Conservation (phyloP, 768 basidiomycete species). For the Phylloporus sp. region DNA sequence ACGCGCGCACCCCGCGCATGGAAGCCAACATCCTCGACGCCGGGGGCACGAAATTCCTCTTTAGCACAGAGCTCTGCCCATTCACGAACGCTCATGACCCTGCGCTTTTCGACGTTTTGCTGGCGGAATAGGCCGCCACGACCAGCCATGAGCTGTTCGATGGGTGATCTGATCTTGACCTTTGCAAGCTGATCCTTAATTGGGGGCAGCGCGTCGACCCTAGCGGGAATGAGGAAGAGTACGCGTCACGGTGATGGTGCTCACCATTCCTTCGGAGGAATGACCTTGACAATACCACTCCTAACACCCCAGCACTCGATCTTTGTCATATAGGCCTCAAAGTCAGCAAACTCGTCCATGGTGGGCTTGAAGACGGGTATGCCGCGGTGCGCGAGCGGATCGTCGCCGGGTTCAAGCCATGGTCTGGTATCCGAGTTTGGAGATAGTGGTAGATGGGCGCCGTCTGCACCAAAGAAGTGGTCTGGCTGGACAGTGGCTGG, state of each 20-base stretch:
- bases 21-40: conserved; percentile 63
- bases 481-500: conserved; percentile 64
- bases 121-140: conserved; percentile 83
- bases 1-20: conserved; percentile 40
- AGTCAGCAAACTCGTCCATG: conserved; percentile 88
- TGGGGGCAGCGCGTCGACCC: conserved; percentile 72
- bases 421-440: conserved; percentile 58
- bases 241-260: conserved; percentile 28
- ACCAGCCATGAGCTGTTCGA: conserved; percentile 91
- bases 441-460: conserved; percentile 46
- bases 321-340: conserved; percentile 83
- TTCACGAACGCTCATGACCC: conserved; percentile 79
- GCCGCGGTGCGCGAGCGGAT: conserved; percentile 78
- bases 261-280: conserved; percentile 93
- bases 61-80: conserved; percentile 77
- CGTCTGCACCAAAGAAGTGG: conserved; percentile 72
- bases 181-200: conserved; percentile 64
- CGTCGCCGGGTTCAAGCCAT: conserved; percentile 76
- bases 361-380: conserved; percentile 96
- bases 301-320: conserved; percentile 87
- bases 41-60: conserved; percentile 71
- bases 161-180: conserved; percentile 84
- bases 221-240: conserved; percentile 25
- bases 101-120: conserved; percentile 87
- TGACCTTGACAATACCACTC: conserved; percentile 94